Conservation (phyloP, 805 yeast genomes). For the Nakazawaea peltata region DNA sequence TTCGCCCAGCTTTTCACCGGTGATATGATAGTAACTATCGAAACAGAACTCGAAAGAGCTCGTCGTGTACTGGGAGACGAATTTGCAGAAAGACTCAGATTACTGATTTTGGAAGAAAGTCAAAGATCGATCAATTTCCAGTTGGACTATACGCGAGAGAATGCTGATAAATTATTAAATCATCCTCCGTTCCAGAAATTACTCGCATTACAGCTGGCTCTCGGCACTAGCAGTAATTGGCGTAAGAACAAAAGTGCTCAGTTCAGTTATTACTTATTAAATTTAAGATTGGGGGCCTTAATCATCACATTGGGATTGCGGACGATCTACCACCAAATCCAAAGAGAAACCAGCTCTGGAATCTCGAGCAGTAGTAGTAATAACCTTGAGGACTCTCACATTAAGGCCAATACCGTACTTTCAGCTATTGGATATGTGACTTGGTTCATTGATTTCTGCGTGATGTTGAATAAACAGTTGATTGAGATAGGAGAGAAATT, state of each 20-base stretch:
- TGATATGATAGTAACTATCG: conserved; percentile 55
- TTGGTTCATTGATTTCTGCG: conserved; percentile 80
- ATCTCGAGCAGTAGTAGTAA: conserved; percentile 25
- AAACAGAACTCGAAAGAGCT: conserved; percentile 32
- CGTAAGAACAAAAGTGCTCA: conserved; percentile 29
- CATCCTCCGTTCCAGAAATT: conserved; percentile 74
- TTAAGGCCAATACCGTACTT: conserved; percentile 56
- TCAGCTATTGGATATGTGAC: conserved; percentile 69
- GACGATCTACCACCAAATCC: conserved; percentile 56
- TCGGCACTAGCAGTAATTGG: conserved; percentile 44
- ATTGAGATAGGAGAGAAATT: neutral
- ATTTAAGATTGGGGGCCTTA: conserved; percentile 64
- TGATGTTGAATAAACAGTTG: conserved; percentile 66
- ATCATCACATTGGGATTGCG: conserved; percentile 58
- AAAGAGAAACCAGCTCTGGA: conserved; percentile 44
- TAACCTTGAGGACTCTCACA: conserved; percentile 39
- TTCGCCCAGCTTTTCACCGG: conserved; percentile 61
- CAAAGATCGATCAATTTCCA: conserved; percentile 72
- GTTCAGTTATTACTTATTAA: conserved; percentile 57
- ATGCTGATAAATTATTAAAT: conserved; percentile 65
- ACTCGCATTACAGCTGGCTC: conserved; percentile 56
- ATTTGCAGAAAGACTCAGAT: conserved; percentile 26
- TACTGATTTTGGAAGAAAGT: conserved; percentile 49
- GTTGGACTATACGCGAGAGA: conserved; percentile 63
- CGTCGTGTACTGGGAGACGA: conserved; percentile 14